These are phyloP conservation scores for Eimeria brunetti DNA, from an alignment of 169 alveolate genomes.

Conservation along the genomic window DNA sequence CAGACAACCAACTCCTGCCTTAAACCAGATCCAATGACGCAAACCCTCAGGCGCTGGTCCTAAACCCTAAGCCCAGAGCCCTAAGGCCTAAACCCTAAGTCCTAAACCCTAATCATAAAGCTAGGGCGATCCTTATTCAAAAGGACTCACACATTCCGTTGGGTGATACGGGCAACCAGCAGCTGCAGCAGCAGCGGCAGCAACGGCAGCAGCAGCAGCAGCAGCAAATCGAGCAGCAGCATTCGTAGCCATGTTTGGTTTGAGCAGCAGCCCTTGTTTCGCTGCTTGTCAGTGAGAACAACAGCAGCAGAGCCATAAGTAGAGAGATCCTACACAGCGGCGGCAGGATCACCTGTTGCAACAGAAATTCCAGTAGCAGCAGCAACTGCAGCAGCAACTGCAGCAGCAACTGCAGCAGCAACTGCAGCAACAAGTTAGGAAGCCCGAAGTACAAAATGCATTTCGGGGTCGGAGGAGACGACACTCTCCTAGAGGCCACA, in stretches of 20 bases:
- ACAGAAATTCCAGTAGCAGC: neutral
- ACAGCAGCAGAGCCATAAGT: neutral
- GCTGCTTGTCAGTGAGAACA: neutral
- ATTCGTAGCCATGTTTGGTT: neutral
- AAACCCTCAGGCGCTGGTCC: neutral
- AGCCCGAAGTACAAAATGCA: neutral
- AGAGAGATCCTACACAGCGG: neutral
- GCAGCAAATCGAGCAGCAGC: neutral
- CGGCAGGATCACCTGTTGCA: neutral
- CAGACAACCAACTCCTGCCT: neutral
- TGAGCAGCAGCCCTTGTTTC: neutral
- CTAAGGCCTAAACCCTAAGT: neutral
- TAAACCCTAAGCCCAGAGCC: neutral
- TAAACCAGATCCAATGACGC: neutral
- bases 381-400: neutral
- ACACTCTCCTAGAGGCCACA: conserved; percentile 56
- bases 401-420: neutral
- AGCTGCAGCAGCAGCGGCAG: conserved; percentile 3
- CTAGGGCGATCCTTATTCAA: too few relatives aligned
- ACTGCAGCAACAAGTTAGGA: neutral
- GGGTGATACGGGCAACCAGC: neutral
- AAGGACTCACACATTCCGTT: too few relatives aligned
- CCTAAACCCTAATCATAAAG: neutral
- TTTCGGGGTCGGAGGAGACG: conserved; percentile 64
- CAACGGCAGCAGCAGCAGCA: conserved; percentile 7